Base-by-base conservation (phyloP, 345 rosid genomes). In the Eucalyptus sideroxylon region DNA sequence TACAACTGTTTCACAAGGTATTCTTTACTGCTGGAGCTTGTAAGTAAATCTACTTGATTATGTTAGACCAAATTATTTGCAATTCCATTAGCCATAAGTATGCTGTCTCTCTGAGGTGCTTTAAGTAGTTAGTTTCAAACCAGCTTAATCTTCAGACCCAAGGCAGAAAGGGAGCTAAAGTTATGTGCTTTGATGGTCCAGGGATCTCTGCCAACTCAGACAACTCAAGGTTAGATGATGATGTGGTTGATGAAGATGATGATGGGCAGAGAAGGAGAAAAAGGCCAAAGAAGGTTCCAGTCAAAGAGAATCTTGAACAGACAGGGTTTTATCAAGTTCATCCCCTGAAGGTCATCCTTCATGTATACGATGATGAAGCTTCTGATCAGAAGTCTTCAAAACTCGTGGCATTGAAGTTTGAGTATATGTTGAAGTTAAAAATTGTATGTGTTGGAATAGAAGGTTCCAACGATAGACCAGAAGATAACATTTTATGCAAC, bases 231-330 rank as follows among this genome's bases (percentile, higher is more conserved):
- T 60, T 95, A 91, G 98, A 97, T 87, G 99, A 98, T 88, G 96
- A 95, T 93, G 95, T 88, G 47, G 93, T 94, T 67, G 96, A 93
- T 86, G 99, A 98, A 56, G 99, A 97, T 65, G 98, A 97, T 89
- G 97, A 98, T 92, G 97, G 94, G 40, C 95, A 94, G 92, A 94
- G 94, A 89, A 95, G 96, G 93, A 95, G 95, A 92, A 98, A 96
- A 83, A 93, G 98, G 82, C 94, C 92, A 13, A 96, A 91, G 93
- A 96, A 94, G 94, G 92, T 92, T 86, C 96, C 93, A 56, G 94
- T 92, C 90, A 95, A 93, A 92, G 98, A 95, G 89, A 89, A 37
- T 89, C 50, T 88, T 91, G 99, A 96, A 56, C 96, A 94, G 87
- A 92, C 90, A 12, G 95, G 96, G 90, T 51, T 95, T 34, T 92